Base-by-base conservation (phyloP, 2,329 filamentous ascomycete genomes). In the Fusarium coffeatum region DNA sequence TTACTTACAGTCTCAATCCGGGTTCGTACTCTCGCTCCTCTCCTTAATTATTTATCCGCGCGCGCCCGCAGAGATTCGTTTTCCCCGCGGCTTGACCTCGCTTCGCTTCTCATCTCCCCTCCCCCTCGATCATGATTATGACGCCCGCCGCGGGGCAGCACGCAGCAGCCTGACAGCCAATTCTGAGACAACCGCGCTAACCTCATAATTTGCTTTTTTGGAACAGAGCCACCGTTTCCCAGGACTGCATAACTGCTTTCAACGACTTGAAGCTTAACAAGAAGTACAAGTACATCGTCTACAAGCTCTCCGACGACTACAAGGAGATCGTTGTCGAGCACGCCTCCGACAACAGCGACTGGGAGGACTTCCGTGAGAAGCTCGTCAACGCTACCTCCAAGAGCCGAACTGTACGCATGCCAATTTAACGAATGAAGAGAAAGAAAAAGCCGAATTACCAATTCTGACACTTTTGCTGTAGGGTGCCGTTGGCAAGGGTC, bases 251-350 rank as follows among this genome's bases (percentile, higher is more conserved):
- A 79, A 80, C 80, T 73, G 82, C 84, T 65, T 95, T 91, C 88
- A 93, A 94, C 82, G 90, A 94, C 75, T 88, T 95, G 73, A 95
- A 95, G 89, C 89, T 94, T 75, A 86, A 83, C 83, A 94, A 94
- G 84, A 89, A 89, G 85, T 86, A 89, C 85, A 94, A 93, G 84
- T 97, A 88, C 87, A 91, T 96, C 84, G 89, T 96, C 86, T 95
- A 88, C 90, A 93, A 94, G 87, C 89, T 96, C 80, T 91, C 90
- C 72, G 92, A 94, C 82, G 88, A 94, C 85, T 89, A 90, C 87
- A 93, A 91, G 83, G 83, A 93, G 83, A 93, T 96, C 79, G 90
- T 92, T 64, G 89, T 96, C 76, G 92, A 95, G 82, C 89, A 93
- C 80, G 86, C 88, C 57, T 92, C 89, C 63, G 83, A 83, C 67